Conservation (phyloP, 1,139 yeast genomes). For the Tardiomyces digboiensis region DNA sequence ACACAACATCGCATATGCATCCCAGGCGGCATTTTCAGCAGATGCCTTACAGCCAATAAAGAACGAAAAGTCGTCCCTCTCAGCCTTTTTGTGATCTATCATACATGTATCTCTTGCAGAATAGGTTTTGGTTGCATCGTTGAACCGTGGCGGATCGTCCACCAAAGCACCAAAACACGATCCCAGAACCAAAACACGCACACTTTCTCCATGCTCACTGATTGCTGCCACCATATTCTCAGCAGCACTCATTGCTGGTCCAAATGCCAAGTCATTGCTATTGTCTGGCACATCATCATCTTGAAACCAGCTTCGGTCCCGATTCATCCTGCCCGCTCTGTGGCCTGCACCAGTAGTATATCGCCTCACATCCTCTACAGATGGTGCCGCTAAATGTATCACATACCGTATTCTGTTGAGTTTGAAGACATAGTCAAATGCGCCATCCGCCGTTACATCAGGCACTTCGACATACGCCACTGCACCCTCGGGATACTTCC, state of each 20-base stretch:
- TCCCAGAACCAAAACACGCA: conserved; percentile 14
- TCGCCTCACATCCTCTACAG: neutral
- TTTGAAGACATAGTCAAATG: neutral
- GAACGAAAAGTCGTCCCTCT: conserved; percentile 8
- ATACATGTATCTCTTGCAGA: conserved; percentile 13
- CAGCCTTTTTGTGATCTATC: conserved; percentile 14
- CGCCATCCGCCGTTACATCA: conserved; percentile 1
- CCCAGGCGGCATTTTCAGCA: conserved; percentile 18
- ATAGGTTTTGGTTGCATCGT: conserved; percentile 14
- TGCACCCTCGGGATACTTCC: neutral
- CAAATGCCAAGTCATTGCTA: conserved; percentile 9
- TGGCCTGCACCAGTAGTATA: neutral
- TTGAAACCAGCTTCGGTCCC: neutral
- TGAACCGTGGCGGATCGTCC: conserved; percentile 16
- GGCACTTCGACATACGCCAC: conserved; percentile 1
- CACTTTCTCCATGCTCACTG: conserved; percentile 11
- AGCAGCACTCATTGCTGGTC: conserved; percentile 14
- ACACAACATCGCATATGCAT: conserved; percentile 9
- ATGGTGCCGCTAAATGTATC: conserved; percentile 2
- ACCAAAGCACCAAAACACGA: conserved; percentile 17
- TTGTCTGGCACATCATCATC: neutral
- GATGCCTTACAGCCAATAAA: conserved; percentile 13
- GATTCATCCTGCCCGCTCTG: neutral
- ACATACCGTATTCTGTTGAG: conserved; percentile 1
- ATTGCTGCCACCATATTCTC: conserved; percentile 14